Evolutionary conservation across 2,329 filamentous ascomycete genomes (phyloP).

Genomic region (Botrytis porri): DNA sequence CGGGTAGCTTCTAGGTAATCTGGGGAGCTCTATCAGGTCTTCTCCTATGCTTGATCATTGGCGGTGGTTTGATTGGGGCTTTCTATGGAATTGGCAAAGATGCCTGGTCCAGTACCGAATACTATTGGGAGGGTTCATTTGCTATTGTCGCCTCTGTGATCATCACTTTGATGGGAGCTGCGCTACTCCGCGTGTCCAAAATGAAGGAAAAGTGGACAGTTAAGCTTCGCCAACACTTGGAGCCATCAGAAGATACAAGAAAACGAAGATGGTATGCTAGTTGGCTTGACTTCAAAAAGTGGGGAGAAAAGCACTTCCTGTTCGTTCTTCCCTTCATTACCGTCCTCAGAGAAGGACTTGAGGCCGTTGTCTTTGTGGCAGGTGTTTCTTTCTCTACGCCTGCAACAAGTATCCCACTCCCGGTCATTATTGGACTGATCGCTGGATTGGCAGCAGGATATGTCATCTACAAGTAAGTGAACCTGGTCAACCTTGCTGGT

Average conservation of each 20-base stretch:
- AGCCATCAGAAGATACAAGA: constrained; percentile 42
- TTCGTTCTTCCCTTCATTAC: constrained; percentile 85
- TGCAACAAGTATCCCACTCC: constrained; percentile 72
- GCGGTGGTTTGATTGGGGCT: constrained; percentile 58
- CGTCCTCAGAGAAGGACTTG: constrained; percentile 80
- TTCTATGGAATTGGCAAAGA: constrained; percentile 66
- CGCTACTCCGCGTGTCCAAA: constrained; percentile 76
- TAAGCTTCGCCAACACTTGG: constrained; percentile 70
- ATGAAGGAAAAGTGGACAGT: constrained; percentile 84
- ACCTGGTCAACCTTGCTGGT: neutral
- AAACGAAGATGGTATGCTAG: constrained; percentile 32
- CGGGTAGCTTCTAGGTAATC: constrained; percentile 50
- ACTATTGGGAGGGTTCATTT: constrained; percentile 80
- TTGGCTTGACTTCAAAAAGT: constrained; percentile 55
- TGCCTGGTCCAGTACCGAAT: constrained; percentile 64
- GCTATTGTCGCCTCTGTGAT: constrained; percentile 72
- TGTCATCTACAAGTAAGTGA: constrained; percentile 69
- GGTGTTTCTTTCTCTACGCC: constrained; percentile 77
- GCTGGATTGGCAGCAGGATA: constrained; percentile 68
- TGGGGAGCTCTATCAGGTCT: constrained; percentile 51
- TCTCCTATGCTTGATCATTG: constrained; percentile 56
- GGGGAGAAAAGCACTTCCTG: constrained; percentile 77
- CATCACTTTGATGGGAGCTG: constrained; percentile 77
- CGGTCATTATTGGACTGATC: constrained; percentile 68
- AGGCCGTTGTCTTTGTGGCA: constrained; percentile 82